phyloP scores from a whole-genome alignment of 2,329 filamentous ascomycete species.

The Cladophialophora chaetospira region DNA sequence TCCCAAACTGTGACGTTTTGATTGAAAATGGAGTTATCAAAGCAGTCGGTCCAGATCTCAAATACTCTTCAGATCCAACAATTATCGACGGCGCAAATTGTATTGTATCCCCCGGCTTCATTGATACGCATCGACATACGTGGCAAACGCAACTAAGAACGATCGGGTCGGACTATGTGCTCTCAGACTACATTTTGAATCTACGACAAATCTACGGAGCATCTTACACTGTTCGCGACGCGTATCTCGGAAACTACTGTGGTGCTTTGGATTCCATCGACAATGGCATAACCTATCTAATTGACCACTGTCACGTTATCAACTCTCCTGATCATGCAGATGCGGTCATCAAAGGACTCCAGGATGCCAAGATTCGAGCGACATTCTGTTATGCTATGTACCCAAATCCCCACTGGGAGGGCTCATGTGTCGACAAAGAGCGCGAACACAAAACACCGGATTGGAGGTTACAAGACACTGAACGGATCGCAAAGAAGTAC shows the following conservation, averaged over 20 bases:
- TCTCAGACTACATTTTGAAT: conserved; percentile 45
- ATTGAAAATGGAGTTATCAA: conserved; percentile 33
- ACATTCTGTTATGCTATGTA: not conserved
- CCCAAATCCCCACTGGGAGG: conserved; percentile 1
- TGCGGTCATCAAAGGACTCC: conserved; percentile 33
- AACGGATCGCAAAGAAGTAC: not conserved
- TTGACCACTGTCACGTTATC: conserved; percentile 39
- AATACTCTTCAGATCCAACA: conserved; percentile 20
- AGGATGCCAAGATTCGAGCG: conserved; percentile 33
- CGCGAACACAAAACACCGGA: conserved; percentile 9
- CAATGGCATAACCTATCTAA: conserved; percentile 28
- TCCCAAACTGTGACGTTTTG: conserved; percentile 25
- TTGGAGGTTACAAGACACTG: conserved; percentile 12
- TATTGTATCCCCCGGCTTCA: conserved; percentile 40
- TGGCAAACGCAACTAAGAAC: conserved; percentile 50
- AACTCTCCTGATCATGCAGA: conserved; percentile 35
- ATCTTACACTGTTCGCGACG: conserved; percentile 44
- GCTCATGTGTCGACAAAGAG: conserved; percentile 4
- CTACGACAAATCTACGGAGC: conserved; percentile 8
- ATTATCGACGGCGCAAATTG: conserved; percentile 47
- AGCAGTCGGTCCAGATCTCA: conserved; percentile 28
- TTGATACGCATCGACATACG: conserved; percentile 46
- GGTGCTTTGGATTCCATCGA: conserved; percentile 22
- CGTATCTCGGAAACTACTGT: conserved; percentile 36
- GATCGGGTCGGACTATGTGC: conserved; percentile 41